Base-by-base conservation (phyloP, 2,329 filamentous ascomycete genomes). In the Sporothrix euskadiensis region DNA sequence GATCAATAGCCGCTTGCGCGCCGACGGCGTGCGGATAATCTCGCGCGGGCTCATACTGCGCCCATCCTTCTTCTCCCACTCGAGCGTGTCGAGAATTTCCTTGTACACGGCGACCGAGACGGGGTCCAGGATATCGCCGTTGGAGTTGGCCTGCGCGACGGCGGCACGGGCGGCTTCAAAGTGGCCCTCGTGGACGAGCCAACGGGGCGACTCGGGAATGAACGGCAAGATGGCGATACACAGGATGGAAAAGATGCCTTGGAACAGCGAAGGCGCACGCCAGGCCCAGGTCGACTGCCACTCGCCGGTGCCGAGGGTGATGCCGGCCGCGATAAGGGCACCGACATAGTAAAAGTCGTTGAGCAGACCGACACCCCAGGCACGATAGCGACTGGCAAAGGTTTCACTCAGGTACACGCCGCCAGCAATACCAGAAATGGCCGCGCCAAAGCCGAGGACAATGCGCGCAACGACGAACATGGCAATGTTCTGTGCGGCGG, bases 1-100 rank as follows among this genome's bases (percentile, higher is more conserved):
- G 12, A 85, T 80, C 9, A 84, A 75, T 7, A 85, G 74, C 30
- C 84, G 78, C 73, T 81, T 82, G 44, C 82, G 76, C 1, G 81
- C 78, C 5, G 77, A 74, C 0, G 80, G 81, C 7, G 81, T 81
- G 68, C 79, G 81, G 54, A 82, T 74, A 52, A 83, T 81, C 73
- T 84, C 73, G 39, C 78, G 77, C 1, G 80, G 77, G 35, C 78
- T 81, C 78, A 84, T 78, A 5, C 78, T 81, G 22, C 79, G 77
- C 7, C 80, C 81, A 68, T 80, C 79, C 71, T 83, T 81, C 76
- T 83, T 84, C 74, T 85, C 84, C 79, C 80, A 85, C 63, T 81
- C 80, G 14, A 84, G 77, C 8, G 84, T 84, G 72, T 85, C 84
- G n/a, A 82, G 76, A 52, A 87, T 87, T 75, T 85, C 83, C 73